These are phyloP conservation scores for Saturnispora saitoi DNA, from an alignment of 805 yeast genomes.

Conservation along the genomic window DNA sequence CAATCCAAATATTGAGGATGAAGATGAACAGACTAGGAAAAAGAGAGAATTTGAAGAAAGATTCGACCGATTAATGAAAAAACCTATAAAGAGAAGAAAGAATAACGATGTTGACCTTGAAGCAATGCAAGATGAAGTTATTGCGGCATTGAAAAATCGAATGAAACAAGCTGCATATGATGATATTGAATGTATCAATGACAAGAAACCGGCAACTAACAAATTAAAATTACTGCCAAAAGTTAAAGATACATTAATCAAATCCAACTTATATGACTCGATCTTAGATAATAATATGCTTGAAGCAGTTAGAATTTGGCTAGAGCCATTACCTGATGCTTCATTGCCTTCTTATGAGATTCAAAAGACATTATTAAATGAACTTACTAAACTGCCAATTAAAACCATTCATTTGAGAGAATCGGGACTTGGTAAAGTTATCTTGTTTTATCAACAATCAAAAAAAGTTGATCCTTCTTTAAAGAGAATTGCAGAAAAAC, in stretches of 20 bases:
- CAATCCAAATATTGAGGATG: constrained; percentile 15
- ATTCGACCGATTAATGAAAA: constrained; percentile 69
- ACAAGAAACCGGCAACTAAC: constrained; percentile 62
- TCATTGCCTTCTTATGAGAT: constrained; percentile 96
- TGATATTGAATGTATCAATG: constrained; percentile 51
- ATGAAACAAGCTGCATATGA: constrained; percentile 84
- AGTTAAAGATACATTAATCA: constrained; percentile 66
- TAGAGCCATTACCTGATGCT: constrained; percentile 97
- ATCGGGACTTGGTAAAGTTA: constrained; percentile 86
- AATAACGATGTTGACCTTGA: constrained; percentile 91
- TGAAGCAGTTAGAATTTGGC: constrained; percentile 92
- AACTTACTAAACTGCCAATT: constrained; percentile 74
- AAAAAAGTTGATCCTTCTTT: constrained; percentile 80
- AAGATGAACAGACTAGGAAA: constrained; percentile 34
- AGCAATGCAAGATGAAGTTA: constrained; percentile 87
- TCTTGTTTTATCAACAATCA: constrained; percentile 86
- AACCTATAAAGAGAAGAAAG: constrained; percentile 42
- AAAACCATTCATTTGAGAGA: constrained; percentile 94
- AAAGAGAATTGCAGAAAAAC: constrained; percentile 80
- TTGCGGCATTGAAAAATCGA: constrained; percentile 69
- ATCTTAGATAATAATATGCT: constrained; percentile 87
- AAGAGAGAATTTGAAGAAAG: constrained; percentile 75
- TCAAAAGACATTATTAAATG: constrained; percentile 75
- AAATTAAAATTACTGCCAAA: constrained; percentile 74
- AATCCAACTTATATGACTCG: constrained; percentile 82